phyloP scores from a whole-genome alignment of 164 flowering plant species.

The Vitis riparia region DNA sequence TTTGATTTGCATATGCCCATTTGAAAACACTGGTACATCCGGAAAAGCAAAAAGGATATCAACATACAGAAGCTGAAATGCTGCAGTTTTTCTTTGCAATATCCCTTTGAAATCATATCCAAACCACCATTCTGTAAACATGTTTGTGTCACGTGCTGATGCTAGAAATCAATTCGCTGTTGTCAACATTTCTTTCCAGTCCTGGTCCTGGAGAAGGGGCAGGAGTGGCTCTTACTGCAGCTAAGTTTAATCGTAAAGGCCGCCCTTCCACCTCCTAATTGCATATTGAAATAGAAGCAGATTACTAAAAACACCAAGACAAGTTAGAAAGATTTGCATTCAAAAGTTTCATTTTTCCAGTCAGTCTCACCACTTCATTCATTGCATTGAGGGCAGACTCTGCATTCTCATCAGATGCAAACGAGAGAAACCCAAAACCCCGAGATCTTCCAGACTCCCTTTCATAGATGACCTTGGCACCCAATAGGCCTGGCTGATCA shows the following conservation, averaged over 20 bases:
- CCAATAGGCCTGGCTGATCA: conserved; percentile 58
- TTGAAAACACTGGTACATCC: too few species aligned
- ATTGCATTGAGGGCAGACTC: conserved; percentile 57
- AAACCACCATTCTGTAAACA: neutral
- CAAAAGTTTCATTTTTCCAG: neutral
- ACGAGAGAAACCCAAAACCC: conserved; percentile 86
- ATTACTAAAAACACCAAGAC: neutral
- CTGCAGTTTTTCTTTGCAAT: neutral
- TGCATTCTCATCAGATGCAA: conserved; percentile 57
- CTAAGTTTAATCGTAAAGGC: conserved; percentile 64
- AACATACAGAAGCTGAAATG: too few species aligned
- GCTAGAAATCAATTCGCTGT: conserved; percentile 35
- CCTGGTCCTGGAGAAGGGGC: conserved; percentile 12
- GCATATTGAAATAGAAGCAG: neutral
- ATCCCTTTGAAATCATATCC: too few species aligned
- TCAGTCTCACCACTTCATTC: conserved; percentile 77
- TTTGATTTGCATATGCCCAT: too few species aligned
- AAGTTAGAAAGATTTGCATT: neutral
- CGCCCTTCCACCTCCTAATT: conserved; percentile 77
- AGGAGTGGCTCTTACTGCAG: conserved; percentile 39
- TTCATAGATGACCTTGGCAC: conserved; percentile 79
- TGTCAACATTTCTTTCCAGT: conserved; percentile 20
- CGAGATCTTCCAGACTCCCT: conserved; percentile 68
- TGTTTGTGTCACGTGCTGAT: conserved; percentile 11
- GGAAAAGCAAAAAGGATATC: too few species aligned